Percentiles rank a stretch among this genome's conserved stretches.
These are phyloP conservation scores for Polysphondylium violaceum DNA, from an alignment of 78 protist genomes.

Conservation along the genomic window DNA sequence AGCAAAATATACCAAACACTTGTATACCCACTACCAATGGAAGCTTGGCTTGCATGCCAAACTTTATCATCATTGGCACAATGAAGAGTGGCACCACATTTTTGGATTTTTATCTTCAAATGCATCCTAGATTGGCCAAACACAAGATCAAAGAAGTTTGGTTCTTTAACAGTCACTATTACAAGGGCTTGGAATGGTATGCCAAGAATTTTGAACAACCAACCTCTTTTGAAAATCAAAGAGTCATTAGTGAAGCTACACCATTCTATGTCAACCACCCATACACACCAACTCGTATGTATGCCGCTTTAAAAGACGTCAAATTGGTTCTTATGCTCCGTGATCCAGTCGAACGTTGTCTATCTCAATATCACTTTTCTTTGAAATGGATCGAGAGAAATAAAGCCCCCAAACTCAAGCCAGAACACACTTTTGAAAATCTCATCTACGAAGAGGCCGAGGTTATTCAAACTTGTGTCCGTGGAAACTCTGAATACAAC, in stretches of 20 bases:
- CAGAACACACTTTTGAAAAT: constrained; percentile 5
- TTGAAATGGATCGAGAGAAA: constrained; percentile 38
- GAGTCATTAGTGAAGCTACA: constrained; percentile 62
- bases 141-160: constrained; percentile 68
- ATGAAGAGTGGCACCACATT: constrained; percentile 74
- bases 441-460: constrained; percentile 46
- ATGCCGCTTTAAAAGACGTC: constrained; percentile 1
- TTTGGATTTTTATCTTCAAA: constrained; percentile 62
- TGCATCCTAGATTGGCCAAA: constrained; percentile 57
- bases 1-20: constrained; percentile 26
- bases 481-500: constrained; percentile 16
- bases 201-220: constrained; percentile 42
- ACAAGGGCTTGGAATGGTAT: constrained; percentile 53
- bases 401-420: not conserved
- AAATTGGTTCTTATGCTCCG: constrained; percentile 34
- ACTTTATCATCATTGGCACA: constrained; percentile 39
- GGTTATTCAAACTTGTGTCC: constrained; percentile 58
- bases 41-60: constrained; percentile 48
- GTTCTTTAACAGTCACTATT: constrained; percentile 60
- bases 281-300: constrained; percentile 56
- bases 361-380: constrained; percentile 51
- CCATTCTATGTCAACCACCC: constrained; percentile 72
- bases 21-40: constrained; percentile 45
- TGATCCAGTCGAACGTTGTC: constrained; percentile 63
- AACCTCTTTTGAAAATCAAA: not conserved